Percentiles rank a stretch among this genome's conserved stretches.
Evolutionary conservation across 495 filamentous ascomycete species (phyloP).

Genomic region (Podospora conica): DNA sequence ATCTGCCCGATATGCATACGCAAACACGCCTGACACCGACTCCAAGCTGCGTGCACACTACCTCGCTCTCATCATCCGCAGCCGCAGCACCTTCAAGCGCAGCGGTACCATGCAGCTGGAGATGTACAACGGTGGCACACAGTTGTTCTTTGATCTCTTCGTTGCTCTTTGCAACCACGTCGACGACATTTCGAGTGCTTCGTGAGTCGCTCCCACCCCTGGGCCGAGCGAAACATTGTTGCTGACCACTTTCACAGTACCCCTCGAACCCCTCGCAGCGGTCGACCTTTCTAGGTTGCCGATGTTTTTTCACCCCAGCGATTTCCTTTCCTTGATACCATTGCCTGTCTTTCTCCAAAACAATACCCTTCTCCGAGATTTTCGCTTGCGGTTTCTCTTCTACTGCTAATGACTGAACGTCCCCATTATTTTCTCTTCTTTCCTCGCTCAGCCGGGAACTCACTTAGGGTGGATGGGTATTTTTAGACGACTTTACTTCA

Average conservation of each 20-base stretch:
- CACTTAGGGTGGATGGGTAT: neutral
- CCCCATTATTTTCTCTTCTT: neutral
- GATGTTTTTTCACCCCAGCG: neutral
- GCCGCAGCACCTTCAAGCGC: slow-evolving; percentile 77
- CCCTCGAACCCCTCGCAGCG: slow-evolving; percentile 42
- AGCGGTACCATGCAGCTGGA: slow-evolving; percentile 96
- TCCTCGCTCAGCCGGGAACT: neutral
- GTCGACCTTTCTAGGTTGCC: slow-evolving; percentile 24
- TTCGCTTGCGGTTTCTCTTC: neutral
- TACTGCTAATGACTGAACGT: neutral
- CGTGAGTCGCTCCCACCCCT: slow-evolving; percentile 31
- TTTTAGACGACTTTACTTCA: neutral
- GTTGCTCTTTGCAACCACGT: slow-evolving; percentile 91
- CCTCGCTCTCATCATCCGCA: slow-evolving; percentile 83
- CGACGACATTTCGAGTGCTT: slow-evolving; percentile 48
- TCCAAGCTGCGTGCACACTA: slow-evolving; percentile 87
- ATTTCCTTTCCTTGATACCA: neutral
- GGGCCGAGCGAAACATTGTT: neutral
- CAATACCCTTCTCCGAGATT: neutral
- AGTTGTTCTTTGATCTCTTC: slow-evolving; percentile 88
- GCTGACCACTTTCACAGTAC: slow-evolving; percentile 20
- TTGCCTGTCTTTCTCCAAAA: neutral
- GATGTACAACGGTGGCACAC: slow-evolving; percentile 75
- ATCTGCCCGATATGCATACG: slow-evolving; percentile 81
- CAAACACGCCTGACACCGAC: slow-evolving; percentile 81